Conservation (phyloP, 2,329 filamentous ascomycete species). For the Ophiosphaerella narmari region DNA sequence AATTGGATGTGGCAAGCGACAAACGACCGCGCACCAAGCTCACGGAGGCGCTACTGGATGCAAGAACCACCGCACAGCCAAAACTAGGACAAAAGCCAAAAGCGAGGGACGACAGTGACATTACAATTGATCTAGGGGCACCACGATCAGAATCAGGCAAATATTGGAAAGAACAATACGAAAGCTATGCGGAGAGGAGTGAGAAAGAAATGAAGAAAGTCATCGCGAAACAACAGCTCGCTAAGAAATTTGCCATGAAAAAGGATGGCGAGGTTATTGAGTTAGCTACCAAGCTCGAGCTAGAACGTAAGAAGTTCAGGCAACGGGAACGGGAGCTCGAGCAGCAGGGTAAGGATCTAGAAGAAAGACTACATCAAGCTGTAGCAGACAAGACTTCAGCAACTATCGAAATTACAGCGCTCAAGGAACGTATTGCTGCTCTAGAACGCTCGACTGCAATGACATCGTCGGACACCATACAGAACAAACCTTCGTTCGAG, state of each 20-base stretch:
- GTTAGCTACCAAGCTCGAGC: constrained; percentile 66
- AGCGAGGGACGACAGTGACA: constrained; percentile 60
- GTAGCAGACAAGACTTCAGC: constrained; percentile 39
- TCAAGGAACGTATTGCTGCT: constrained; percentile 39
- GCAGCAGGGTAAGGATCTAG: constrained; percentile 57
- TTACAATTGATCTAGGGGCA: constrained; percentile 72
- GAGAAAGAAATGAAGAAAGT: constrained; percentile 76
- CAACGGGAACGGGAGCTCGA: constrained; percentile 69
- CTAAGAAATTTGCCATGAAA: constrained; percentile 77
- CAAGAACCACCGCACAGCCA: constrained; percentile 46
- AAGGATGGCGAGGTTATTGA: constrained; percentile 75
- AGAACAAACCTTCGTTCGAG: constrained; percentile 28
- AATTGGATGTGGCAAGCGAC: constrained; percentile 28
- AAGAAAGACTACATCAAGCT: constrained; percentile 42
- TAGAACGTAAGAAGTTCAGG: constrained; percentile 69
- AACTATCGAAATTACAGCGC: constrained; percentile 39
- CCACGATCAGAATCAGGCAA: constrained; percentile 75
- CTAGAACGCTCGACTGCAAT: constrained; percentile 30
- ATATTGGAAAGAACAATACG: constrained; percentile 80
- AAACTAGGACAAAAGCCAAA: constrained; percentile 37
- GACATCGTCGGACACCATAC: constrained; percentile 18
- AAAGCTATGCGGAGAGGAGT: constrained; percentile 73
- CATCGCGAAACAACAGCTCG: constrained; percentile 77
- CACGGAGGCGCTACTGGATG: constrained; percentile 52
- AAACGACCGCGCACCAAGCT: constrained; percentile 49